These are phyloP conservation scores for Saturnispora kantuleensis DNA, from an alignment of 805 yeast genomes.

Conservation along the genomic window DNA sequence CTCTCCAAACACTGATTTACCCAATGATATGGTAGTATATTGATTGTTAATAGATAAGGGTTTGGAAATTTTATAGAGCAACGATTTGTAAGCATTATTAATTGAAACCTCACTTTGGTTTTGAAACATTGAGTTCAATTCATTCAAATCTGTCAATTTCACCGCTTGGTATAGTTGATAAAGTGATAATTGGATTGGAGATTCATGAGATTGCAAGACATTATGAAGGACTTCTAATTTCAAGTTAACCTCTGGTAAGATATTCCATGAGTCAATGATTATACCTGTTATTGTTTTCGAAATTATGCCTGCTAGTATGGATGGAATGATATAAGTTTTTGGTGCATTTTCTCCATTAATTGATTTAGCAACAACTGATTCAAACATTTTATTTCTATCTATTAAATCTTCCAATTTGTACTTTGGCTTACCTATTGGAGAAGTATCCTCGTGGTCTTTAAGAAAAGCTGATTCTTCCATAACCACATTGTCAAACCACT, in stretches of 20 bases:
- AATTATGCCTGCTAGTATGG: slow-evolving; percentile 24
- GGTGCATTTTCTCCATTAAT: slow-evolving; percentile 14
- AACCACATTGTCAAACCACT: slow-evolving; percentile 25
- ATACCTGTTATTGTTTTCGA: slow-evolving; percentile 21
- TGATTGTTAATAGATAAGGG: slow-evolving; percentile 22
- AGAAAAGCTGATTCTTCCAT: slow-evolving; percentile 22
- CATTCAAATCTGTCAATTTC: slow-evolving; percentile 24
- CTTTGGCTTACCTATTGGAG: slow-evolving; percentile 27
- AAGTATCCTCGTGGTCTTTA: slow-evolving; percentile 8
- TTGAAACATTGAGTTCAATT: slow-evolving; percentile 18
- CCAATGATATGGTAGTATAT: slow-evolving; percentile 20
- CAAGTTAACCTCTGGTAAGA: slow-evolving; percentile 25
- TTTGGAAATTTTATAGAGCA: slow-evolving; percentile 13
- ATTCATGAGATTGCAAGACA: slow-evolving; percentile 27
- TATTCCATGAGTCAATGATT: slow-evolving; percentile 23
- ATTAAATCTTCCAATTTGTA: slow-evolving; percentile 24
- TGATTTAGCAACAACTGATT: slow-evolving; percentile 19
- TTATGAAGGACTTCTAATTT: slow-evolving; percentile 29
- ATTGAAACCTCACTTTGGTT: slow-evolving; percentile 15
- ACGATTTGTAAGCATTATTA: slow-evolving; percentile 20
- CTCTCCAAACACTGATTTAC: slow-evolving; percentile 19
- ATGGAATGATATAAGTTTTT: slow-evolving; percentile 24
- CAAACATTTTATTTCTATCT: slow-evolving; percentile 22
- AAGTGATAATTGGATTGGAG: slow-evolving; percentile 33
- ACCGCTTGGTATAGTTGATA: slow-evolving; percentile 30